Evolutionary conservation across 805 yeast species (phyloP), one percentile per base, ranked within the genome.

Genomic region (Candida saitoana): DNA sequence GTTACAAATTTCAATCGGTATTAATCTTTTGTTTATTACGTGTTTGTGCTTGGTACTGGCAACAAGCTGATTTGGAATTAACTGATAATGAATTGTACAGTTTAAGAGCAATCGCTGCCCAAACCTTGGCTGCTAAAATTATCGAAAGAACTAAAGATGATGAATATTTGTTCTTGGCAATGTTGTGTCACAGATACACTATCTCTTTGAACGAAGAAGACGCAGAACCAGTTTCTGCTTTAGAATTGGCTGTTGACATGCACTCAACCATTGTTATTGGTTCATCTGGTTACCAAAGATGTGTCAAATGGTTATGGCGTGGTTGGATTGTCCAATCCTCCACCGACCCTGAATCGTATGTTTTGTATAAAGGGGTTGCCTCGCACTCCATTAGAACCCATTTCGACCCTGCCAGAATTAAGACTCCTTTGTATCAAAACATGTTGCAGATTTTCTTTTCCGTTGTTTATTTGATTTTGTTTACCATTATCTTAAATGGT

Each of bases 261-360:
- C 96, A 88, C 51, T 77, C 85, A 8, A 81, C 90, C 6, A 72
- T 74, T 17, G 82, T 87, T 14, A 86, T 89, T 51, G 82, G 88
- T 2, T 79, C 95, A 0, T 67, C 83, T 6, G 96, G 96, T 0
- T 88, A 79, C 59, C 96, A 88, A 61, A 67, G 95, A 41, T 87
- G 96, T 64, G 74, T 87, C 54, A 80, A 82, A 50, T 88, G 96
- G 95, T 62, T 88, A 38, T 88, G 96, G 96, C 69, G 90, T 43
- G 96, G 96, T 20, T 87, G 96, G 95, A 85, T 88, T 47, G 73
- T 85, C 39, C 96, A 87, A 62, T 76, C 84, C 17, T 77, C 80
- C 9, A 60, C 59, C 11, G 87, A 87, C 55, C 87, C 93, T 4
- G 73, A 76, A 18, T 79, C 80, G 12, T 88, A 84, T 52, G 81